Conservation (phyloP, 2,329 filamentous ascomycete genomes). For the Penicillium psychrosexuale region DNA sequence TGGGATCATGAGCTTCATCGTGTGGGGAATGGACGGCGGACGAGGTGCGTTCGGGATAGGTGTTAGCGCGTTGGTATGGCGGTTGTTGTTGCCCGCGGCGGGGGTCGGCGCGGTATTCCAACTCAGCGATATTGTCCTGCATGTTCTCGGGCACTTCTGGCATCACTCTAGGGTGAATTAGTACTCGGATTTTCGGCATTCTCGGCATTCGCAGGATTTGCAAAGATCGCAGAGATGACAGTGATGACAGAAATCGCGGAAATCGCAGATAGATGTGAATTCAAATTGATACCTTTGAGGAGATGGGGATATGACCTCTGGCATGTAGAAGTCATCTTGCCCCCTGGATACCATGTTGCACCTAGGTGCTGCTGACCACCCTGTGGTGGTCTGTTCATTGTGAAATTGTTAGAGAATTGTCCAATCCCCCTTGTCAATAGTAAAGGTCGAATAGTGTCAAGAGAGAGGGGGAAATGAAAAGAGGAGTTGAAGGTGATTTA, state of each 20-base stretch:
- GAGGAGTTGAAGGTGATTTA: background rate
- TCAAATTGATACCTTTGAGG: slow-evolving; percentile 58
- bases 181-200: slow-evolving; percentile 23
- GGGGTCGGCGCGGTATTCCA: slow-evolving; percentile 72
- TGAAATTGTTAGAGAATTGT: slow-evolving; percentile 3
- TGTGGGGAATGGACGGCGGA: slow-evolving; percentile 34
- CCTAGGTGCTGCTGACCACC: slow-evolving; percentile 46
- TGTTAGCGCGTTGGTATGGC: slow-evolving; percentile 30
- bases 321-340: slow-evolving; percentile 67
- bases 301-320: slow-evolving; percentile 66
- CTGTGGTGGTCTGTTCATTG: slow-evolving; percentile 39
- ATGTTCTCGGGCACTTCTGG: slow-evolving; percentile 95
- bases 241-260: background rate
- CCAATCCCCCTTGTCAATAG: background rate
- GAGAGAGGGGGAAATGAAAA: slow-evolving; percentile 2
- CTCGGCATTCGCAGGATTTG: background rate
- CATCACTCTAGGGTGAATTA: slow-evolving; percentile 65
- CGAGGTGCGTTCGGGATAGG: slow-evolving; percentile 38
- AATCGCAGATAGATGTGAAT: background rate
- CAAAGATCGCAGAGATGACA: background rate
- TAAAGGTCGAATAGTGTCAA: background rate
- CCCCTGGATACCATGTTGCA: slow-evolving; percentile 68
- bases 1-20: slow-evolving; percentile 33
- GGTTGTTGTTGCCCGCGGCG: slow-evolving; percentile 42
- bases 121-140: slow-evolving; percentile 85